A percentile compares a stretch with the other conserved stretches of the same genome.
phyloP scores from a whole-genome alignment of 148 eudicot species.

The Nepenthes gracilis region DNA sequence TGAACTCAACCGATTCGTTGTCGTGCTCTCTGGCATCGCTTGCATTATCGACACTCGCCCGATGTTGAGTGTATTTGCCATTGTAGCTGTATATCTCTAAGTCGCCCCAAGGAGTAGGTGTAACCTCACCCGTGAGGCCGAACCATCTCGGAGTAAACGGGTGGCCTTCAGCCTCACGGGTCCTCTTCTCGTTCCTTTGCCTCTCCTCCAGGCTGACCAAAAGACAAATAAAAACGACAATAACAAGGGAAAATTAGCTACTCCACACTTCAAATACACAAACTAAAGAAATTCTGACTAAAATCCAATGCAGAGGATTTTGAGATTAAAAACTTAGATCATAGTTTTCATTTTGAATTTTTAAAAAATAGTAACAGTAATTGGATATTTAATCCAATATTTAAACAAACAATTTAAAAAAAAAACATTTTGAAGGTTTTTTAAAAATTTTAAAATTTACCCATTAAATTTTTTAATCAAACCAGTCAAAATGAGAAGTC shows the following conservation, averaged over 20 bases:
- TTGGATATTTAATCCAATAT: no score
- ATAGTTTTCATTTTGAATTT: no score
- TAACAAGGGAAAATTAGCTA: background rate
- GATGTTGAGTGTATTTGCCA: conserved; percentile 44
- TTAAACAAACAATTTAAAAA: no score
- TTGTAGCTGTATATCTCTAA: conserved; percentile 57
- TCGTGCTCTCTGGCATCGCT: conserved; percentile 17
- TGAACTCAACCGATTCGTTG: conserved; percentile 33
- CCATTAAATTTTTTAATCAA: no score
- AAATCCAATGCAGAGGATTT: no score
- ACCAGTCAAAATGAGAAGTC: no score
- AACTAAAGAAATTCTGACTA: no score
- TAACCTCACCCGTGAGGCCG: conserved; percentile 34
- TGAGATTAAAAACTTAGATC: no score
- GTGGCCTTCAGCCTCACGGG: conserved; percentile 53
- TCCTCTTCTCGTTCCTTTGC: conserved; percentile 73
- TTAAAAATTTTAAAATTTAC: no score
- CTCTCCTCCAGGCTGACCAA: conserved; percentile 55
- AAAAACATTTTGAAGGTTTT: no score
- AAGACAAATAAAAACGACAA: background rate
- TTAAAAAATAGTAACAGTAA: no score
- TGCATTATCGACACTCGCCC: conserved; percentile 27
- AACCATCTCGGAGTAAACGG: conserved; percentile 66
- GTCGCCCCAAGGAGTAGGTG: conserved; percentile 81
- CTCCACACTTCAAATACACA: no score